phyloP scores from a whole-genome alignment of 192 early-diverging fungal species.

The Chytriomyces sp. region DNA sequence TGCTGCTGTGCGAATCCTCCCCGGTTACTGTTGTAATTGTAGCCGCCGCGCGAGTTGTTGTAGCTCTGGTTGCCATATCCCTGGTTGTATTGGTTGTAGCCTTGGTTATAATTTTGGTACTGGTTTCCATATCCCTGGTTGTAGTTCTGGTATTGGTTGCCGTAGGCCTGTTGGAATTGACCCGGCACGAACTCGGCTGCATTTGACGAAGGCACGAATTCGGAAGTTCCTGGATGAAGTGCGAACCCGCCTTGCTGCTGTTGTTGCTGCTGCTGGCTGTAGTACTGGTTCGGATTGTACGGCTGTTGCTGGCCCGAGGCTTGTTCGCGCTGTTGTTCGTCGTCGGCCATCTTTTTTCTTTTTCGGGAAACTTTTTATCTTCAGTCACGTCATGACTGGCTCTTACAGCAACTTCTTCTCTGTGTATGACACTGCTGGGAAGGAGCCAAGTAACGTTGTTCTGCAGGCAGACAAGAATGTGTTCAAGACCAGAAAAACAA shows the following conservation, averaged over 20 bases:
- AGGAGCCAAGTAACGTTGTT: conserved; percentile 75
- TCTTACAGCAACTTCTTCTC: conserved; percentile 99
- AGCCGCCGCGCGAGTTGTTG: conserved; percentile 15
- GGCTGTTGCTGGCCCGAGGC: neutral
- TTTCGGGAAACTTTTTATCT: too few relatives aligned
- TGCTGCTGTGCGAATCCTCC: conserved; percentile 29
- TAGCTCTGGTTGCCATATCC: neutral
- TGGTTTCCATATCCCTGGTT: too few relatives aligned
- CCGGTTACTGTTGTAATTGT: conserved; percentile 18
- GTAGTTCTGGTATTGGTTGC: conserved; percentile 28
- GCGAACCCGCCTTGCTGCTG: conserved; percentile 2
- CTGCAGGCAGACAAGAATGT: conserved; percentile 99
- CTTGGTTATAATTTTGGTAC: too few relatives aligned
- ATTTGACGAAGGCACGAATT: conserved; percentile 46
- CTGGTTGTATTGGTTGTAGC: too few relatives aligned
- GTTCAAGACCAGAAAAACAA: conserved; percentile 91
- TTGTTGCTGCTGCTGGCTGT: conserved; percentile 6
- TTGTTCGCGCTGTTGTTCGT: conserved; percentile 1
- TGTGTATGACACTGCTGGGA: conserved; percentile 81
- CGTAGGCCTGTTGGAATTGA: conserved; percentile 12
- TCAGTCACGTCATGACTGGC: conserved; percentile 83
- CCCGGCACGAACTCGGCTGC: conserved; percentile 75
- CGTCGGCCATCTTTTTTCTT: conserved; percentile 11
- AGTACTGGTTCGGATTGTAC: neutral
- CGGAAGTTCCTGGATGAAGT: conserved; percentile 19